phyloP scores from a whole-genome alignment of 495 filamentous ascomycete species.

The Thozetella sp. region DNA sequence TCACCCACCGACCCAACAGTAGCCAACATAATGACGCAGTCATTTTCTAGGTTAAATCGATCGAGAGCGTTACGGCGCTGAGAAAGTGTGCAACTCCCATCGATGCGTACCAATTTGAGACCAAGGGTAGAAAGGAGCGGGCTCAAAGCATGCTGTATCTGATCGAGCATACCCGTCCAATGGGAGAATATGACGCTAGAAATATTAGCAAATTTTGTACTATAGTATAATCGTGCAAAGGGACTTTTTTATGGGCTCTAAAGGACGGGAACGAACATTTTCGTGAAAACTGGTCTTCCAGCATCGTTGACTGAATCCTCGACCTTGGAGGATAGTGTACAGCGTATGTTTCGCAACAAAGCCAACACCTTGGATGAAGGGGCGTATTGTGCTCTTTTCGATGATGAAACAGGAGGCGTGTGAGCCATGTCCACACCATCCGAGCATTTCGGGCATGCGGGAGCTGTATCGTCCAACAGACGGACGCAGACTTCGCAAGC shows the following conservation, averaged over 20 bases:
- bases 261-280: too few species aligned
- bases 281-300: too few species aligned
- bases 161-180: slow-evolving; percentile 44
- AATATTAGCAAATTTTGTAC: too few species aligned
- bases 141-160: slow-evolving; percentile 17
- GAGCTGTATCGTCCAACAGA: not conserved
- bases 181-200: slow-evolving; percentile 45
- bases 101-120: slow-evolving; percentile 17
- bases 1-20: slow-evolving; percentile 25
- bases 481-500: not conserved
- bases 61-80: slow-evolving; percentile 7
- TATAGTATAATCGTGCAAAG: too few species aligned
- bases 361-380: slow-evolving; percentile 24
- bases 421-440: not conserved
- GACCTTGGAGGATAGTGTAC: too few species aligned
- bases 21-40: slow-evolving; percentile 26
- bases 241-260: too few species aligned
- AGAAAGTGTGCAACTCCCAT: slow-evolving; percentile 11
- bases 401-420: slow-evolving; percentile 3
- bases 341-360: slow-evolving; percentile 17
- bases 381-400: not conserved
- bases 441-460: not conserved
- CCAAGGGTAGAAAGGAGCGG: not conserved
- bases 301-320: not conserved
- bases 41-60: slow-evolving; percentile 13